phyloP scores from a whole-genome alignment of 2,329 filamentous ascomycete species.

The Trichoderma oligosporum region DNA sequence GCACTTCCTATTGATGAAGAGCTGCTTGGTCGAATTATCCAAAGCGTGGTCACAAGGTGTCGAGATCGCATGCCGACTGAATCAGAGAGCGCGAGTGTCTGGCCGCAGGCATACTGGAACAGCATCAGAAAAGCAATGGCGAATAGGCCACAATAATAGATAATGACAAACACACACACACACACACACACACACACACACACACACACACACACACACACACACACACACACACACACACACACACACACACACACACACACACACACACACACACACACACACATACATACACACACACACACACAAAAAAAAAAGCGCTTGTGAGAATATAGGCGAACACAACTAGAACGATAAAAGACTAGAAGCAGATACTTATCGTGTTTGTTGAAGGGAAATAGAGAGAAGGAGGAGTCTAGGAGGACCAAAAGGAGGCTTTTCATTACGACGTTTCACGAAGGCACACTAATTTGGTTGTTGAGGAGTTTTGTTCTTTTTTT shows the following conservation, averaged over 20 bases:
- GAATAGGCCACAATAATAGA: conserved; percentile 27
- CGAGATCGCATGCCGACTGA: conserved; percentile 57
- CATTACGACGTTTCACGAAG: conserved; percentile 23
- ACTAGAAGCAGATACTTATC: neutral
- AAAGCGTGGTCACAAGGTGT: conserved; percentile 58
- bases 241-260: no score
- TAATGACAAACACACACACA: neutral
- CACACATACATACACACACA: no score
- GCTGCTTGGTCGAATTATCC: conserved; percentile 57
- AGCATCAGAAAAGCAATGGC: conserved; percentile 52
- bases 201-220: no score
- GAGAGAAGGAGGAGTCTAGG: conserved; percentile 15
- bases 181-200: no score
- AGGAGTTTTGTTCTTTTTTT: conserved; percentile 27
- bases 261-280: no score
- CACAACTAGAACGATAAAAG: neutral
- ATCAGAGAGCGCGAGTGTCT: conserved; percentile 50
- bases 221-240: no score
- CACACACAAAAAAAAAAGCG: no score
- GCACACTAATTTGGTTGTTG: conserved; percentile 33
- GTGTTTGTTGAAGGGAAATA: conserved; percentile 3
- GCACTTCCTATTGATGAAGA: conserved; percentile 60
- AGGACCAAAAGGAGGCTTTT: conserved; percentile 21
- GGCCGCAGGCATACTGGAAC: conserved; percentile 60
- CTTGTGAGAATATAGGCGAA: neutral